phyloP scores from a whole-genome alignment of 75 land plant genomes.

The Pinus albicaulis region DNA sequence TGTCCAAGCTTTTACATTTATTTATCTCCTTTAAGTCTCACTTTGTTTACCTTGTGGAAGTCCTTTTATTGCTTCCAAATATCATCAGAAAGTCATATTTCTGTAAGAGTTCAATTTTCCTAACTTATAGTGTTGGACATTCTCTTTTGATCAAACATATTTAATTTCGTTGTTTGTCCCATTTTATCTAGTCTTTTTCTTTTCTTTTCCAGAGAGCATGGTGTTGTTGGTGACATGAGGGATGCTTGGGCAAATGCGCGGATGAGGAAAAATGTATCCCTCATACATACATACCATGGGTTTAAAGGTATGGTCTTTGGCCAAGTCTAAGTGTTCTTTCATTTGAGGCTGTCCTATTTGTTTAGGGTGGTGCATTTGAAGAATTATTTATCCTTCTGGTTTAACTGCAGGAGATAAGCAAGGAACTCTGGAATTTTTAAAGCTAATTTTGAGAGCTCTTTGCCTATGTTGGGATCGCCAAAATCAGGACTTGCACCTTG shows the following conservation, averaged over 20 bases:
- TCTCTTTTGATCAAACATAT: not conserved
- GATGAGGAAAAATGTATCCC: conserved; percentile 60
- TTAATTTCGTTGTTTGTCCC: not conserved
- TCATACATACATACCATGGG: conserved; percentile 90
- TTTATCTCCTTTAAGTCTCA: not conserved
- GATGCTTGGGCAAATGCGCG: conserved; percentile 83
- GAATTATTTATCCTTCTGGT: not conserved
- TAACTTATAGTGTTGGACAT: not conserved
- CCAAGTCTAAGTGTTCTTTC: not conserved
- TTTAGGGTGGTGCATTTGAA: not conserved
- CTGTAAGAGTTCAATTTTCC: not conserved
- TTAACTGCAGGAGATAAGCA: conserved; percentile 68
- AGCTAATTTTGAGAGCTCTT: conserved; percentile 77
- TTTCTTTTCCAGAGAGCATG: conserved; percentile 64
- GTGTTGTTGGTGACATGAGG: conserved; percentile 84
- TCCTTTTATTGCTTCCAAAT: not conserved
- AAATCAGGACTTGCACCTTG: conserved; percentile 87
- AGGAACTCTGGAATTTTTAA: conserved; percentile 64
- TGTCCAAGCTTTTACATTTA: not conserved
- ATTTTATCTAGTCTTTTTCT: not conserved
- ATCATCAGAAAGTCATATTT: not conserved
- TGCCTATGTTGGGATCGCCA: conserved; percentile 95
- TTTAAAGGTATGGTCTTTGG: conserved; percentile 58
- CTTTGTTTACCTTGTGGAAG: not conserved
- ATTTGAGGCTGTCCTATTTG: not conserved